phyloP scores from a whole-genome alignment of 305 asterid species.

The Fraxinus velutina region DNA sequence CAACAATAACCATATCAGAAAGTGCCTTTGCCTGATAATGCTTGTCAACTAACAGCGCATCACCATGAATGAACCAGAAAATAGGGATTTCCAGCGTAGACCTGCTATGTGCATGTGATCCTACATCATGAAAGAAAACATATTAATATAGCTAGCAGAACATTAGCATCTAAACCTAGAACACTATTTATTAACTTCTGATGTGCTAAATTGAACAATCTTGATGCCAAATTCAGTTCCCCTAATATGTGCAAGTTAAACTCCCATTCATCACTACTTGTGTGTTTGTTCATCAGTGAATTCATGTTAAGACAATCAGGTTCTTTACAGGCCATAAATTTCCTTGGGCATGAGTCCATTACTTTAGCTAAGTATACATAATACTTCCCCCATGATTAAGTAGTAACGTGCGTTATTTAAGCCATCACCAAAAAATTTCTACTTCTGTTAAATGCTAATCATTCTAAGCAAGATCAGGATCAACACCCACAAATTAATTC shows the following conservation, averaged over 20 bases:
- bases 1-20: constrained; percentile 94
- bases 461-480: constrained; percentile 3
- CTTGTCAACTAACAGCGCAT: constrained; percentile 87
- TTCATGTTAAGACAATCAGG: not conserved
- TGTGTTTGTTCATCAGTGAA: not conserved
- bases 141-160: constrained; percentile 10
- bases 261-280: not conserved
- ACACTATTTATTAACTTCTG: not conserved
- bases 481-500: constrained; percentile 12
- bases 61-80: constrained; percentile 91
- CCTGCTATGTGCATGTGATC: constrained; percentile 90
- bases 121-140: constrained; percentile 44
- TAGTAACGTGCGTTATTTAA: constrained; percentile 5
- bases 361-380: not conserved
- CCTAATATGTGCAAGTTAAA: constrained; percentile 5
- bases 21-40: constrained; percentile 95
- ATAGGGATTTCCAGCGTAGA: constrained; percentile 90
- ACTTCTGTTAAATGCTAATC: not conserved
- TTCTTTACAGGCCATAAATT: constrained; percentile 4
- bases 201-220: not conserved
- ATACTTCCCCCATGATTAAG: not conserved
- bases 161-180: not conserved
- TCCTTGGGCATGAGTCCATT: constrained; percentile 8
- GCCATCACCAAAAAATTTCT: not conserved
- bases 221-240: constrained; percentile 13